phyloP scores from a whole-genome alignment of 108 stramenopile species.

The Cyclostephanos tholiformis region DNA sequence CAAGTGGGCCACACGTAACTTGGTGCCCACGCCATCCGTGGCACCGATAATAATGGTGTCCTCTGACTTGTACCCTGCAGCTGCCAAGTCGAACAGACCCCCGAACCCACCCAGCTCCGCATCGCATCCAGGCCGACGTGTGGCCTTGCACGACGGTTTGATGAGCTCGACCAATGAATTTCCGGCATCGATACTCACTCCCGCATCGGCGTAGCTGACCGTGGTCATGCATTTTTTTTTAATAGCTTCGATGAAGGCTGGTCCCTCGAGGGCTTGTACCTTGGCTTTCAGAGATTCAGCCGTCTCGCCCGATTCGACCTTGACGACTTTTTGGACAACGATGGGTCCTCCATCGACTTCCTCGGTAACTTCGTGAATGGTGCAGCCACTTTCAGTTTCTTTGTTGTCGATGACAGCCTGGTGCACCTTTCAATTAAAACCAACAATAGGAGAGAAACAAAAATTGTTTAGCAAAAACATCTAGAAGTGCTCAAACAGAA shows the following conservation, averaged over 20 bases:
- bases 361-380: conserved; percentile 97
- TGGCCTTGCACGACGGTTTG: conserved; percentile 95
- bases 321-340: conserved; percentile 87
- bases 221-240: conserved; percentile 65
- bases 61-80: conserved; percentile 86
- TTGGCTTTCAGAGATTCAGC: conserved; percentile 94
- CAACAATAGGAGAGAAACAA: not conserved
- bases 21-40: conserved; percentile 99
- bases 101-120: conserved; percentile 97
- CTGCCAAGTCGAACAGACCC: conserved; percentile 94
- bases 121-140: conserved; percentile 90
- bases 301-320: conserved; percentile 87
- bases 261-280: conserved; percentile 95
- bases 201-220: conserved; percentile 94
- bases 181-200: conserved; percentile 97
- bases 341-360: conserved; percentile 97
- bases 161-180: conserved; percentile 94
- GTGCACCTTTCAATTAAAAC: conserved; percentile 75
- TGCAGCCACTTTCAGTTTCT: conserved; percentile 93
- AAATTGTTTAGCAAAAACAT: not conserved
- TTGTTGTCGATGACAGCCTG: conserved; percentile 96
- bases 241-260: conserved; percentile 96
- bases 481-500: not conserved
- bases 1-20: conserved; percentile 89
- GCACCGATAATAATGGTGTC: conserved; percentile 96